phyloP scores from a whole-genome alignment of 768 basidiomycete genomes.

The Russula brevipes region DNA sequence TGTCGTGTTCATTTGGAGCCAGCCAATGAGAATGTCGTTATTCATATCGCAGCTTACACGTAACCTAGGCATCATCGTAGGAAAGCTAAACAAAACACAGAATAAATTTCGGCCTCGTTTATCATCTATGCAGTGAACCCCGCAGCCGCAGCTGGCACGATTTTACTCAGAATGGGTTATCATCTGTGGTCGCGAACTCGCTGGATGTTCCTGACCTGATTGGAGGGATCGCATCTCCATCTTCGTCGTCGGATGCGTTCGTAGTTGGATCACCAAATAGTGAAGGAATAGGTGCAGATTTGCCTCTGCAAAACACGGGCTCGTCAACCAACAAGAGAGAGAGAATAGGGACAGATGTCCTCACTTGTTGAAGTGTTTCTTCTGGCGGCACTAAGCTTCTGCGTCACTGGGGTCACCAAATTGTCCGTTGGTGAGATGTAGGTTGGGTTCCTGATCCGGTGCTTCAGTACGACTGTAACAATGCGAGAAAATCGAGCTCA shows the following conservation, averaged over 20 bases:
- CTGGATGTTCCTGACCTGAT: constrained; percentile 31
- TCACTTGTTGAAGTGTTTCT: constrained; percentile 90
- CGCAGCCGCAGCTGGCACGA: neutral
- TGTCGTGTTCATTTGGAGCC: neutral
- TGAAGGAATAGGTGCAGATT: constrained; percentile 50
- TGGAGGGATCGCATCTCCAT: constrained; percentile 39
- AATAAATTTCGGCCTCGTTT: constrained; percentile 16
- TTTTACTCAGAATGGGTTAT: constrained; percentile 63
- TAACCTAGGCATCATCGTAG: constrained; percentile 1
- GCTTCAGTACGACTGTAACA: neutral
- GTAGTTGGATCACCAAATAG: constrained; percentile 46
- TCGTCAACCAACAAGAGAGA: constrained; percentile 4
- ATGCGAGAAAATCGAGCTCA: constrained; percentile 39
- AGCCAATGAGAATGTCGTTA: neutral
- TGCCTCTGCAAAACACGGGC: constrained; percentile 38
- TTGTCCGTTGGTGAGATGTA: constrained; percentile 94
- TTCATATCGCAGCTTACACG: constrained; percentile 11
- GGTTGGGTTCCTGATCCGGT: constrained; percentile 64
- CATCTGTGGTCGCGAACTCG: constrained; percentile 45
- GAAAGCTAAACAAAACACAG: constrained; percentile 13
- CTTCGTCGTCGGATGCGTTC: constrained; percentile 34
- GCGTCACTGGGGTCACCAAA: constrained; percentile 87
- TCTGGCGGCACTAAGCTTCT: constrained; percentile 85
- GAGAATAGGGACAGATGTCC: constrained; percentile 28
- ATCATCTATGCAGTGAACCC: constrained; percentile 9